Base-by-base conservation (phyloP, 2,329 filamentous ascomycete species). In the Colletotrichum sp. region DNA sequence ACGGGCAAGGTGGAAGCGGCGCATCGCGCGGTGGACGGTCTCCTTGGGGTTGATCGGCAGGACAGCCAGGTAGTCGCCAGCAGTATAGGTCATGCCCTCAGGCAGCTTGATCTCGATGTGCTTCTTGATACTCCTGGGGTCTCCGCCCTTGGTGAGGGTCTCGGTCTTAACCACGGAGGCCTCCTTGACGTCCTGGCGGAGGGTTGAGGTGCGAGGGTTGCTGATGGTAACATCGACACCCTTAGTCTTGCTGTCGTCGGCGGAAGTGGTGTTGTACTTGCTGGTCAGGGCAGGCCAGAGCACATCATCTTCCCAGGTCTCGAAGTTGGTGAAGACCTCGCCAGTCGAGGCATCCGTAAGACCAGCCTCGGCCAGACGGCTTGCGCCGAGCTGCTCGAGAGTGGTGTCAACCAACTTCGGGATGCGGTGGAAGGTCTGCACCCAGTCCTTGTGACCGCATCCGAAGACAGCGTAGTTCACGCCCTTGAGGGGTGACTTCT, bases 61-160 rank as follows among this genome's bases (percentile, higher is more conserved):
- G 3, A 96, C 87, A 0, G 93, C 93, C 1, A 96, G 88, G 81
- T 97, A 96, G 81, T 96, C 94, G 15, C 94, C 95, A 3, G 93
- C 90, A 36, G 90, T 89, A 83, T 96, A 96, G 0, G 88, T 89
- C 87, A 92, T 88, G 67, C 89, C 91, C 0, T 88, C 90, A 0
- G 94, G 94, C 2, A 96, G 87, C 76, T 91, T 90, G 48, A 96
- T 91, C 78, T 92, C 91, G n/a, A 95, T 89, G 77, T 93, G 89
- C 28, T 90, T 90, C 86, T 95, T 95, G 34, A 87, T 88, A 1
- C 85, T 88, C 79, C 21, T 82, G 48, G 59, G 21, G 34, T 85
- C 85, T 5, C 83, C 85, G 82, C 60, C 66, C 60, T 63, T 74
- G 1, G 88, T 92, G n/a, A 94, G 84, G 0, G 85, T 80, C 36